Percentiles rank a stretch among this genome's conserved stretches.
These are phyloP conservation scores for Isatis lusitanica DNA, from an alignment of 441 rosid species.

Conservation along the genomic window DNA sequence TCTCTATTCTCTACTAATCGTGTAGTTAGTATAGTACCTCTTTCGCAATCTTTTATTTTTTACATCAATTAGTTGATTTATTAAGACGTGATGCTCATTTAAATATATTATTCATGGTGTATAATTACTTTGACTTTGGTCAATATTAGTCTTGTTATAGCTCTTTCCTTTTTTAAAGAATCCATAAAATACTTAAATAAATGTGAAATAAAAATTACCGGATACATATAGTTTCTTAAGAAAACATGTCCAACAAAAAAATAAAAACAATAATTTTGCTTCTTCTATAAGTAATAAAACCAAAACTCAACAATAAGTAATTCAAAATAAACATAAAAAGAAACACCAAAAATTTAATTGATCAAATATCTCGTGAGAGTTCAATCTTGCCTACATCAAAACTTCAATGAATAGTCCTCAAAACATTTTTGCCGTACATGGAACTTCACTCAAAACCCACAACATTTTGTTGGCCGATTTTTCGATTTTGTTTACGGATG, in stretches of 20 bases:
- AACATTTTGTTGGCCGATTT: not conserved
- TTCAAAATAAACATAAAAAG: not conserved
- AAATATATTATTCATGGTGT: not conserved
- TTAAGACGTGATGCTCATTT: too few species aligned
- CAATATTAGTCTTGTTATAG: not conserved
- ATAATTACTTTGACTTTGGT: constrained; percentile 11
- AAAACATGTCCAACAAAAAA: not conserved
- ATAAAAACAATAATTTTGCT: not conserved
- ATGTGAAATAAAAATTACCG: not conserved
- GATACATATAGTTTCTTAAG: not conserved
- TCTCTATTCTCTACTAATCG: too few species aligned
- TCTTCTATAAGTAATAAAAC: not conserved
- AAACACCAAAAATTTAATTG: not conserved
- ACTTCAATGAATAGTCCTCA: constrained; percentile 10
- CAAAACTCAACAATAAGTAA: not conserved
- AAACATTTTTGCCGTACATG: constrained; percentile 20
- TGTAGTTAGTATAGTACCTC: too few species aligned
- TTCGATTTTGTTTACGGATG: constrained; percentile 54
- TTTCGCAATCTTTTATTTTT: too few species aligned
- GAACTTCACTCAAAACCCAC: constrained; percentile 23
- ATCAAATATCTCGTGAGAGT: constrained; percentile 5
- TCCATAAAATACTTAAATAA: not conserved
- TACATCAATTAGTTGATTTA: too few species aligned
- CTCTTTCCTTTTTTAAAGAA: not conserved
- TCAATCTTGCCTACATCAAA: constrained; percentile 16